Conservation (phyloP, 2,329 filamentous ascomycete species). For the Fusarium caatingaense region DNA sequence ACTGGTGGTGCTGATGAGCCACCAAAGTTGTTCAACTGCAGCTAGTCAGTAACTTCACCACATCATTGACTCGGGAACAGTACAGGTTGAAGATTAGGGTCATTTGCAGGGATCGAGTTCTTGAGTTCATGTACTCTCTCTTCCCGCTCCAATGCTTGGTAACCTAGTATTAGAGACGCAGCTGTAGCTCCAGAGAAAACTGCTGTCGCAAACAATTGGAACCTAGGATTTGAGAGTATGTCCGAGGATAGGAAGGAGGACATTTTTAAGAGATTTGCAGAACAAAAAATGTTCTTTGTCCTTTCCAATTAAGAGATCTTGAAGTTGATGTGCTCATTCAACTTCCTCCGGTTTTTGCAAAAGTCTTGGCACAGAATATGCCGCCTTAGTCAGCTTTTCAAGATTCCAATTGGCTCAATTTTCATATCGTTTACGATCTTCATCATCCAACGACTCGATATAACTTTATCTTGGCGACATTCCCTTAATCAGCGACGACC, state of each 20-base stretch:
- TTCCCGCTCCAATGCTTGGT: slow-evolving; percentile 68
- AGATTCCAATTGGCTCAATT: slow-evolving; percentile 30
- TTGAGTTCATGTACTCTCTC: slow-evolving; percentile 68
- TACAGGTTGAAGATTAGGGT: slow-evolving; percentile 41
- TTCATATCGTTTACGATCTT: slow-evolving; percentile 19
- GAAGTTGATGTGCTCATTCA: slow-evolving; percentile 5
- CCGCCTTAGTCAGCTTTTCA: slow-evolving; percentile 36
- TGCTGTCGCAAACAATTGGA: slow-evolving; percentile 78
- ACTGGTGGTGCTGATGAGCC: slow-evolving; percentile 59
- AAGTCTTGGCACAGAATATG: slow-evolving; percentile 13
- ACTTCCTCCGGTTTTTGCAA: slow-evolving; percentile 14
- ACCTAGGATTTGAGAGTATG: slow-evolving; percentile 57
- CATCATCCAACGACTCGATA: slow-evolving; percentile 15
- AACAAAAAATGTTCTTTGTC: slow-evolving; percentile 3
- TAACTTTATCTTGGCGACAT: slow-evolving; percentile 6
- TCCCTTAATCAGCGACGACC: neutral
- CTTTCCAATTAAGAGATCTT: slow-evolving; percentile 3
- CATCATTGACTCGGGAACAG: neutral
- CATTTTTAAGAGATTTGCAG: slow-evolving; percentile 49
- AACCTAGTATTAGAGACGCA: slow-evolving; percentile 70
- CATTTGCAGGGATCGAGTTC: slow-evolving; percentile 63
- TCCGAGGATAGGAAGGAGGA: slow-evolving; percentile 57
- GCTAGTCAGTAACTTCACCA: slow-evolving; percentile 24
- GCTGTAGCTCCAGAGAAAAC: slow-evolving; percentile 71
- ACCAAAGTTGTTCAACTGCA: slow-evolving; percentile 71